Evolutionary conservation across 164 flowering plant species (phyloP).

Genomic region (Stephania japonica): DNA sequence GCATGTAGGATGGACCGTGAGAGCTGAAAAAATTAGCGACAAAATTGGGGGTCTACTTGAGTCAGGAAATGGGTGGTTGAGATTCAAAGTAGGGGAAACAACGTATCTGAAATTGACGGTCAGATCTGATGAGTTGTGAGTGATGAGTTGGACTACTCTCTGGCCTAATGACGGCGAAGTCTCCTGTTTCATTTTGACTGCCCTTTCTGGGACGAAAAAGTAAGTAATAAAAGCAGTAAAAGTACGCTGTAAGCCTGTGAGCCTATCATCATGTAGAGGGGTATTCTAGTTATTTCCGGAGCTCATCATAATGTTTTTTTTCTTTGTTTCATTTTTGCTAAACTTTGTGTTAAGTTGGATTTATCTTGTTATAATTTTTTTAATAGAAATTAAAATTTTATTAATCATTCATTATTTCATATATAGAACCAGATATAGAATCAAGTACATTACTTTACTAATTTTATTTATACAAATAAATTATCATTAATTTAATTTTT

Average conservation of each 20-base stretch:
- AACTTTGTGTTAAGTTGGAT: no score
- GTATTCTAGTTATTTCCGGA: background rate
- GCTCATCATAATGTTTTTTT: no score
- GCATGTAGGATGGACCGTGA: background rate
- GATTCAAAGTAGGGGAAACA: conserved; percentile 10
- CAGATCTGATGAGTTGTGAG: background rate
- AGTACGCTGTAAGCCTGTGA: background rate
- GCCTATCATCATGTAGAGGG: background rate
- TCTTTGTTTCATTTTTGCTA: no score
- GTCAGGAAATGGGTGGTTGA: conserved; percentile 21
- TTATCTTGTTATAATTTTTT: no score
- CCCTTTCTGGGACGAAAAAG: conserved; percentile 11
- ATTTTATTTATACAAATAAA: no score
- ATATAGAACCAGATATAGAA: no score
- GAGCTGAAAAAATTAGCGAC: background rate
- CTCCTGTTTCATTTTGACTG: conserved; percentile 16
- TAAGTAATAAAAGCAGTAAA: conserved; percentile 7
- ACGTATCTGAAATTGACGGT: background rate
- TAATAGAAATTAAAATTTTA: no score
- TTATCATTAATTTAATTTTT: no score
- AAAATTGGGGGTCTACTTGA: background rate
- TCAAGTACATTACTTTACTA: no score
- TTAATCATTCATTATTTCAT: no score
- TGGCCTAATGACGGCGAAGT: conserved; percentile 17
- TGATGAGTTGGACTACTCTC: conserved; percentile 3